A percentile compares a stretch with the other conserved stretches of the same genome.
These are phyloP conservation scores for Dimocarpus longan DNA, from an alignment of 345 rosid species.

Conservation along the genomic window DNA sequence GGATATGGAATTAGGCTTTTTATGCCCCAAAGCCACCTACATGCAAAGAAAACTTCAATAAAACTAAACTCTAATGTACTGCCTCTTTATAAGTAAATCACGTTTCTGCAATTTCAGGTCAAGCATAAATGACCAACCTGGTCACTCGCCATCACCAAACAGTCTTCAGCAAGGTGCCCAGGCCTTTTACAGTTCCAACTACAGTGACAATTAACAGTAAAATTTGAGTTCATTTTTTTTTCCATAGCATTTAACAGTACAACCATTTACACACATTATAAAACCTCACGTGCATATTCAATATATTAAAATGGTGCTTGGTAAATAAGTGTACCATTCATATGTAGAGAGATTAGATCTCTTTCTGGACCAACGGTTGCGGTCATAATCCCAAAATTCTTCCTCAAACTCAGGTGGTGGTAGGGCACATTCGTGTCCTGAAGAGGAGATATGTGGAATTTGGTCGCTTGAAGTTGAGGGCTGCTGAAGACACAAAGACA, in stretches of 20 bases:
- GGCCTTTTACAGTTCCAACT: slow-evolving; percentile 75
- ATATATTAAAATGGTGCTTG: not conserved
- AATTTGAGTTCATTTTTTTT: not conserved
- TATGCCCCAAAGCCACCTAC: slow-evolving; percentile 39
- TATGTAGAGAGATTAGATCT: slow-evolving; percentile 65
- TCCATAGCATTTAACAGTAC: not conserved
- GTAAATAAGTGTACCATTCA: slow-evolving; percentile 47
- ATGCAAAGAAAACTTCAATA: slow-evolving; percentile 7
- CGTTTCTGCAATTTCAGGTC: not conserved
- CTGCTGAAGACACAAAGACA: slow-evolving; percentile 33
- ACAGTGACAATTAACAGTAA: slow-evolving; percentile 10
- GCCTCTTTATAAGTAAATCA: slow-evolving; percentile 1
- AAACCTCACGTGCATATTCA: not conserved
- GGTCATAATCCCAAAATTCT: slow-evolving; percentile 56
- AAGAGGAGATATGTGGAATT: slow-evolving; percentile 18
- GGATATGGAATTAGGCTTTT: slow-evolving; percentile 37
- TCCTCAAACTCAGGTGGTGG: slow-evolving; percentile 37
- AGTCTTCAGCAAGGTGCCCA: slow-evolving; percentile 77
- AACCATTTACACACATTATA: not conserved
- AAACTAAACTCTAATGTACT: slow-evolving; percentile 8
- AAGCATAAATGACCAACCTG: slow-evolving; percentile 39
- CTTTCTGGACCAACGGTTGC: slow-evolving; percentile 53
- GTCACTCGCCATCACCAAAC: slow-evolving; percentile 40
- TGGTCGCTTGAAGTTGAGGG: slow-evolving; percentile 30
- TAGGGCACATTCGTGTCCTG: slow-evolving; percentile 26